Evolutionary conservation across 495 filamentous ascomycete genomes (phyloP), one percentile per base, ranked within the genome.

Genomic region (Endocarpon pusillum): DNA sequence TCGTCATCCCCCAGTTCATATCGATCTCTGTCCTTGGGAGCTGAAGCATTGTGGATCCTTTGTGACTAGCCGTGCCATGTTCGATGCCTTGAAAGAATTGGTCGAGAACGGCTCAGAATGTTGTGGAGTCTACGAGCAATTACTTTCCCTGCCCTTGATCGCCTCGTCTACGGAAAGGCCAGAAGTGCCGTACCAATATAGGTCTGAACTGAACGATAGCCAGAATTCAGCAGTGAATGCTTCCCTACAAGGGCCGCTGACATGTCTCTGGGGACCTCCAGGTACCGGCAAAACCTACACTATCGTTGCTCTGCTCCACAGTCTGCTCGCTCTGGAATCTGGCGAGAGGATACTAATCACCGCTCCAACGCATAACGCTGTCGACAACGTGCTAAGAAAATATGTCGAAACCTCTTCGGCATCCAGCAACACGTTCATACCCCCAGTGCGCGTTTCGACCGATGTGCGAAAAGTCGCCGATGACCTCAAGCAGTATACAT

Each of bases 271-370:
- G 65, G 65, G 65, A 0, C 65, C 65, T 1, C 65, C 65, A 0
- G 65, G 65, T 3, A 68, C 65, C 1, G 64, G 64, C 4, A 69
- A 69, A 41, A 67, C 65, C 1, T 47, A 61, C 29, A 67, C 65
- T 8, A 55, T 67, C 16, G 61, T 64, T 4, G 48, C 46, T 6
- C 59, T 67, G 18, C 44, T 69, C 22, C 33, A 50, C 18, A 44
- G 52, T 12, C 45, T 68, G 17, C 48, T 56, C 10, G 20, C 30
- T 0, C 38, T 36, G 15, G 36, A 52, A n/a, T 35, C 42, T 1
- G 40, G 44, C 1, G 37, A 32, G 14, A 42, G 59, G 21, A 54
- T 67, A 15, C 44, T 65, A 3, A 56, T 67, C 11, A 58, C 61
- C 11, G 61, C 63, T 3, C 63, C 63, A 31, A 65, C 63, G 1